Base-by-base conservation (phyloP, 495 filamentous ascomycete species). In the Xylaria curta region DNA sequence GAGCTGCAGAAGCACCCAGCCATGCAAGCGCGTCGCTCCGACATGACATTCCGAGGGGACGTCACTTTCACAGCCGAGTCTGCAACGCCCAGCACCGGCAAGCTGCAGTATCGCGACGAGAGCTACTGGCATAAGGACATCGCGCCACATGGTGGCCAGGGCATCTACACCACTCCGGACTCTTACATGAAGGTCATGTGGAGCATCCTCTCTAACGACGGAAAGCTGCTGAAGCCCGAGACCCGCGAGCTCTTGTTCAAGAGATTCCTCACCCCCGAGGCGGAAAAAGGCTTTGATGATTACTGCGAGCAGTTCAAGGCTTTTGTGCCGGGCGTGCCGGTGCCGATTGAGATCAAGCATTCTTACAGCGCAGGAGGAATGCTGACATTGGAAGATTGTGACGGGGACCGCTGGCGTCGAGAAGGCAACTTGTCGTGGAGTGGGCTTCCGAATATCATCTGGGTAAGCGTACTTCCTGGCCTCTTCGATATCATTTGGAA, bases 21-120 rank as follows among this genome's bases (percentile, higher is more conserved):
- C 10, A 60, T 69, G 64, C 64, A 71, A 1, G 70, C 44, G 38
- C 67, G 74, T 5, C n/a, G 72, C 59, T 72, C 69, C 3, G 70
- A 76, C 40, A 42, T 79, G 51, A 76, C 58, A 0, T 54, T 73
- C n/a, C 73, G 75, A 13, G 53, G 47, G 1, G 72, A 75, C 8
- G 56, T 6, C 40, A 51, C 26, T 0, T 38, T 61, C 17, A 26
- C 40, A 6, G 42, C 67, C 6, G 8, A 21, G 13, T 66, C 77
- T 1, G 64, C 67, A 63, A 56, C 61, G 8, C 12, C 59, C 31
- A 10, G 38, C 28, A 21, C 54, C 17, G 40, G 42, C 24, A 31
- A 26, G 24, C 67, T 69, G 31, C 33, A 26, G 33, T 64, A 63
- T 31, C 42, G 40, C 2, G 68, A 71, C 46, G 68, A 64, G 59